Conservation (phyloP, 306 rosid genomes). For the Citrullus amarus region DNA sequence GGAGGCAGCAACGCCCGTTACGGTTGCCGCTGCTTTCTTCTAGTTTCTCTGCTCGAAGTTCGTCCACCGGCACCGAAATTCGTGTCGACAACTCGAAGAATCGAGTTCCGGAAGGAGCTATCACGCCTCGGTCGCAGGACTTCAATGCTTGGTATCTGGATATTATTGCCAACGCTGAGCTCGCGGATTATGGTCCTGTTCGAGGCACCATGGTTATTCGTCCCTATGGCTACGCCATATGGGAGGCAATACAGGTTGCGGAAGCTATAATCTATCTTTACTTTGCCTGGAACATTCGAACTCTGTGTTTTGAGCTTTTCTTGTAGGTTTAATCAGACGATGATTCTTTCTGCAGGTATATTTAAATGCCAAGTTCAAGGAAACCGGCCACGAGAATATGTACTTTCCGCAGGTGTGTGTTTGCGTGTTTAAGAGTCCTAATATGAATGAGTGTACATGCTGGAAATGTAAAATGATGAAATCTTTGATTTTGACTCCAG, state of each 20-base stretch:
- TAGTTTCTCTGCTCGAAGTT: conserved; percentile 37
- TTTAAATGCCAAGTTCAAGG: conserved; percentile 85
- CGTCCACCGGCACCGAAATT: conserved; percentile 29
- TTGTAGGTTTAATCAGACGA: background rate
- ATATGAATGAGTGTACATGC: background rate
- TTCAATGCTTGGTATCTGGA: conserved; percentile 95
- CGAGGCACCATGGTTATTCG: conserved; percentile 96
- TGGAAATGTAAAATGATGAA: background rate
- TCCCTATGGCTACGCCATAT: conserved; percentile 90
- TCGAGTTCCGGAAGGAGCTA: conserved; percentile 45
- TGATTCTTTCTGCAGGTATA: conserved; percentile 34
- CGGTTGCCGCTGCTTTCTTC: conserved; percentile 13
- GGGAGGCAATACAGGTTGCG: conserved; percentile 90
- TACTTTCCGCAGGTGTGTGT: conserved; percentile 85
- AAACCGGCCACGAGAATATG: conserved; percentile 93
- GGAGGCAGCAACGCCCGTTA: conserved; percentile 24
- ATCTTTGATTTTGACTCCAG: conserved; percentile 30
- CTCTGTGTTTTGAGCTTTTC: background rate
- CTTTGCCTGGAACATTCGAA: background rate
- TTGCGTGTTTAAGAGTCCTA: background rate
- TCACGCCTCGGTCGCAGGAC: conserved; percentile 83
- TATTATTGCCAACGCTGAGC: conserved; percentile 73
- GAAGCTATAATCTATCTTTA: background rate
- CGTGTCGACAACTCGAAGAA: conserved; percentile 38
- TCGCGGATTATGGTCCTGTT: conserved; percentile 98